Conservation (phyloP, 2,329 filamentous ascomycete species). For the Xylaria sp. region DNA sequence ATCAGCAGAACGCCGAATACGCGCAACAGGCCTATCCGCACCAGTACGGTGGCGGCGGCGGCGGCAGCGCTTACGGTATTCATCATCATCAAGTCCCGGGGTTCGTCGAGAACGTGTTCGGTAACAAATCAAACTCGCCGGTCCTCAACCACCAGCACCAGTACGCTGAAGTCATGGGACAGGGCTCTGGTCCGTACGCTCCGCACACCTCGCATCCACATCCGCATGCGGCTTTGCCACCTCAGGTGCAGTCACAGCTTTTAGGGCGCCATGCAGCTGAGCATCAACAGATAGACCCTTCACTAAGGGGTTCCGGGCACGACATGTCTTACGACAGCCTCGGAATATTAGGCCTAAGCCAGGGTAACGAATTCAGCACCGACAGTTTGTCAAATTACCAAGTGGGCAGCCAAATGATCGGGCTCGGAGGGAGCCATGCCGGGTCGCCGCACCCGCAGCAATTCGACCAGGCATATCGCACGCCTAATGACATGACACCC, state of each 20-base stretch:
- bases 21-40: conserved; percentile 37
- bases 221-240: conserved; percentile 26
- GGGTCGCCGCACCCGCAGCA: conserved; percentile 38
- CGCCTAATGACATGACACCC: conserved; percentile 30
- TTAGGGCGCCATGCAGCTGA: conserved; percentile 22
- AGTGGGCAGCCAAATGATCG: conserved; percentile 33
- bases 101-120: conserved; percentile 42
- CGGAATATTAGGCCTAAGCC: conserved; percentile 38
- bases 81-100: conserved; percentile 31
- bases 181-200: conserved; percentile 18
- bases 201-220: conserved; percentile 22
- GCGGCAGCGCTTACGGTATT: conserved; percentile 16
- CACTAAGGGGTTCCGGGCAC: conserved; percentile 21
- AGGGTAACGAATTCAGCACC: conserved; percentile 31
- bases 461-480: conserved; percentile 36
- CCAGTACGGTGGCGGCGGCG: conserved; percentile 32
- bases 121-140: conserved; percentile 44
- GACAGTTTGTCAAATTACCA: conserved; percentile 39
- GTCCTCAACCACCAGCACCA: conserved; percentile 44
- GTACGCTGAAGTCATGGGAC: conserved; percentile 47
- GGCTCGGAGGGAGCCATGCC: conserved; percentile 34
- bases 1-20: conserved; percentile 51
- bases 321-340: conserved; percentile 40
- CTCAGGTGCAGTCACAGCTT: conserved; percentile 19
- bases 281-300: conserved; percentile 35